phyloP scores from a whole-genome alignment of 805 yeast genomes.

The Metschnikowia drakensbergensis region DNA sequence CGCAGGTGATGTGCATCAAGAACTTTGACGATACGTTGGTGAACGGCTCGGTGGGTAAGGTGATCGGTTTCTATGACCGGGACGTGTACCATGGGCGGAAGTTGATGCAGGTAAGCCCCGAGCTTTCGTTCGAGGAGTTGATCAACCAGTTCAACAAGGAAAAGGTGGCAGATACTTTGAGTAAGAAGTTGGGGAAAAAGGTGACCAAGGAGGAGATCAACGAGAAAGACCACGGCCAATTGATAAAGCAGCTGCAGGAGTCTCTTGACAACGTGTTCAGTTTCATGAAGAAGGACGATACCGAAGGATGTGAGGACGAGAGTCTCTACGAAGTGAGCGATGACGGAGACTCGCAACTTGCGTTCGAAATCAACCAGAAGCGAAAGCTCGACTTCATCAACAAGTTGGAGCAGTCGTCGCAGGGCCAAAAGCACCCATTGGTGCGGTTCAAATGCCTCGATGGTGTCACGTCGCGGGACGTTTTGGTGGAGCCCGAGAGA shows the following conservation, averaged over 20 bases:
- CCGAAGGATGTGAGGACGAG: not conserved
- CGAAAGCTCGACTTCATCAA: slow-evolving; percentile 47
- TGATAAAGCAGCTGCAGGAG: slow-evolving; percentile 5
- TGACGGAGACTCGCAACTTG: not conserved
- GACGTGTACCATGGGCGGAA: slow-evolving; percentile 34
- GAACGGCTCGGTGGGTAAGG: slow-evolving; percentile 86
- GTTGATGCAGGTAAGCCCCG: slow-evolving; percentile 18
- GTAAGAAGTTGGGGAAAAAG: slow-evolving; percentile 10
- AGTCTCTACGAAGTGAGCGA: not conserved
- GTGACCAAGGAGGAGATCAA: slow-evolving; percentile 11
- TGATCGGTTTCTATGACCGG: slow-evolving; percentile 51
- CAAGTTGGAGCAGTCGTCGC: slow-evolving; percentile 42
- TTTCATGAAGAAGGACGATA: slow-evolving; percentile 8
- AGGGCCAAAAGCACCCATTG: slow-evolving; percentile 56
- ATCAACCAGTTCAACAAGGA: slow-evolving; percentile 12
- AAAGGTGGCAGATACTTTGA: slow-evolving; percentile 7
- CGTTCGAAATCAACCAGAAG: slow-evolving; percentile 26
- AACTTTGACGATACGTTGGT: slow-evolving; percentile 73
- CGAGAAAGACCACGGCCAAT: slow-evolving; percentile 5
- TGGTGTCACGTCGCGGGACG: slow-evolving; percentile 63
- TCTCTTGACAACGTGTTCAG: slow-evolving; percentile 14
- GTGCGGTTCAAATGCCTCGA: slow-evolving; percentile 74
- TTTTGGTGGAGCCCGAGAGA: slow-evolving; percentile 73
- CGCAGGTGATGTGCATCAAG: slow-evolving; percentile 92
- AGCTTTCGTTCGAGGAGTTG: slow-evolving; percentile 19